phyloP scores from a whole-genome alignment of 768 basidiomycete species.

The Tricholoma matsutake region DNA sequence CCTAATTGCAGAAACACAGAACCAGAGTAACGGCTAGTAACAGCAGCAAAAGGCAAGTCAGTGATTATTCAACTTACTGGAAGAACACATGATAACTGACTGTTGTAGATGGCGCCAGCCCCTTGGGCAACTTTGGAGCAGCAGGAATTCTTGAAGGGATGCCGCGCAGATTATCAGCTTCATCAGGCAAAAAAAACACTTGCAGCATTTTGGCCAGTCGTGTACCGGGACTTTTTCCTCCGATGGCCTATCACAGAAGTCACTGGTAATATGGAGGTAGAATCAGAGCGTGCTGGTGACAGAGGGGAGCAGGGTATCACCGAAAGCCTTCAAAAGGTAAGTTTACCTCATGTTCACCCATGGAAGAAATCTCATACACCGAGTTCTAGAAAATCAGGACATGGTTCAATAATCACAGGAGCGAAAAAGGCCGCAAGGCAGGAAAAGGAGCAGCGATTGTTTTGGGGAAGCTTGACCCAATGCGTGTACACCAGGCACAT shows the following conservation, averaged over 20 bases:
- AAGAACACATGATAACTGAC: background rate
- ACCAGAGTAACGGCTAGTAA: background rate
- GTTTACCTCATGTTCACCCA: background rate
- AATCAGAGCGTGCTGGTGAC: too few species aligned
- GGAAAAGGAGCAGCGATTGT: background rate
- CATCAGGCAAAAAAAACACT: slow-evolving; percentile 4
- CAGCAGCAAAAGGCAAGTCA: background rate
- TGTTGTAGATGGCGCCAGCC: slow-evolving; percentile 5
- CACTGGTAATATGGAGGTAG: too few species aligned
- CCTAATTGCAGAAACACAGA: background rate
- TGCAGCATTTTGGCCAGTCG: slow-evolving; percentile 5
- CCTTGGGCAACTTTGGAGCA: slow-evolving; percentile 8
- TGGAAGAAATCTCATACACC: background rate
- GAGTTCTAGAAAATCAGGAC: background rate
- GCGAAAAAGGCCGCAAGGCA: background rate
- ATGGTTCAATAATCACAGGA: slow-evolving; percentile 8
- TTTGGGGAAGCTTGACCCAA: background rate
- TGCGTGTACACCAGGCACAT: background rate
- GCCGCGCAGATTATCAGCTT: background rate
- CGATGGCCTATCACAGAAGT: too few species aligned
- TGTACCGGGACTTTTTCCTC: slow-evolving; percentile 3
- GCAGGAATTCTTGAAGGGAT: slow-evolving; percentile 1
- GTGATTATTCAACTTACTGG: background rate
- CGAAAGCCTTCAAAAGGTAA: background rate
- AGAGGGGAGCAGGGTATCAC: too few species aligned